These are phyloP conservation scores for Aspergillus candidus DNA, from an alignment of 2,329 filamentous ascomycete genomes.

Conservation along the genomic window DNA sequence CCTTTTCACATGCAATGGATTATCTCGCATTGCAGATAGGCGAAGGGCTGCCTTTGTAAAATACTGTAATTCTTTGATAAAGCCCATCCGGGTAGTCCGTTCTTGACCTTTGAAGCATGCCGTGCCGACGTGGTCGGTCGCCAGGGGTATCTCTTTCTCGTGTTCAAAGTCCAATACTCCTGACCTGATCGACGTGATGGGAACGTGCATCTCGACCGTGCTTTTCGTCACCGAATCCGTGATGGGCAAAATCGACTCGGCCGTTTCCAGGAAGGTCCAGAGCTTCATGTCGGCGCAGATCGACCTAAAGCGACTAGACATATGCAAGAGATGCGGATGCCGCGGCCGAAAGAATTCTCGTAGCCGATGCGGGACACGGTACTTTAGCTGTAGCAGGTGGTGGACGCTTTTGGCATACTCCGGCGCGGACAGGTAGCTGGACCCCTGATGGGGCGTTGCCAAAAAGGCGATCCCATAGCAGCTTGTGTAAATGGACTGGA, in stretches of 20 bases:
- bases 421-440: conserved; percentile 56
- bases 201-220: conserved; percentile 52
- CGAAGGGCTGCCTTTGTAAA: conserved; percentile 17
- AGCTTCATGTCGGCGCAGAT: conserved; percentile 54
- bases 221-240: conserved; percentile 34
- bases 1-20: conserved; percentile 46
- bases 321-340: conserved; percentile 43
- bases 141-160: conserved; percentile 27
- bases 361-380: conserved; percentile 47
- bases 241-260: conserved; percentile 52
- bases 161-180: conserved; percentile 28
- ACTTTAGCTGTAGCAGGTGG: conserved; percentile 47
- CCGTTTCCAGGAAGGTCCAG: conserved; percentile 60
- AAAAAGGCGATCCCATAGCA: conserved; percentile 59
- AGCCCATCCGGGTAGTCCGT: conserved; percentile 21
- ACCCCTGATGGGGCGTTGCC: conserved; percentile 58
- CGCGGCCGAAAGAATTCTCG: conserved; percentile 48
- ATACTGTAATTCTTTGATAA: conserved; percentile 20
- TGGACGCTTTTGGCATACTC: conserved; percentile 52
- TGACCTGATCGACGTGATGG: conserved; percentile 48
- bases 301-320: conserved; percentile 51
- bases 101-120: conserved; percentile 27
- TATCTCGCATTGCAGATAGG: conserved; percentile 32
- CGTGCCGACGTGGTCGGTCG: conserved; percentile 27
- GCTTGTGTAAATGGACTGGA: conserved; percentile 44